Conservation (phyloP, 352 stramenopile genomes). For the Globisporangium cystogenes region DNA sequence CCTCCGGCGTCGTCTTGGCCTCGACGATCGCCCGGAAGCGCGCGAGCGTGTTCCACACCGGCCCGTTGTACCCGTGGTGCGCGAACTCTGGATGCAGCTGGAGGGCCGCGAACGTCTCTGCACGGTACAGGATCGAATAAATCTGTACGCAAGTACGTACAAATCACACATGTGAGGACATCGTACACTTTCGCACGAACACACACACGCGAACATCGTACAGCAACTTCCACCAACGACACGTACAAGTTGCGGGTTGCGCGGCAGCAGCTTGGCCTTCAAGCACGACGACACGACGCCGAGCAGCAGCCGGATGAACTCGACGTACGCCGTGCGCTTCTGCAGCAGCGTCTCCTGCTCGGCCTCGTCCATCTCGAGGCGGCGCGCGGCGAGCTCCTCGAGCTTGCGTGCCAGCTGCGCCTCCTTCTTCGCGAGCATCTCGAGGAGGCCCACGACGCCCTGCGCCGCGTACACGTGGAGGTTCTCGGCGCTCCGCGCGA, state of each 20-base stretch:
- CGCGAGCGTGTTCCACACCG: slow-evolving; percentile 57
- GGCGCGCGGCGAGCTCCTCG: slow-evolving; percentile 13
- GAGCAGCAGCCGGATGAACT: slow-evolving; percentile 70
- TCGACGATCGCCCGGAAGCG: slow-evolving; percentile 61
- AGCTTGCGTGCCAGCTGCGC: slow-evolving; percentile 47
- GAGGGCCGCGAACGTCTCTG: slow-evolving; percentile 48
- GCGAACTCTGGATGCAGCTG: slow-evolving; percentile 55
- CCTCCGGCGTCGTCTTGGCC: slow-evolving; percentile 44
- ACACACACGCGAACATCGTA: too few relatives aligned
- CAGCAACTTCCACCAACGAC: too few relatives aligned
- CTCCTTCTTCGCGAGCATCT: slow-evolving; percentile 77
- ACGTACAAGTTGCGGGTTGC: slow-evolving; percentile 73
- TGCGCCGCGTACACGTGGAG: slow-evolving; percentile 72
- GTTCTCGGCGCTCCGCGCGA: slow-evolving; percentile 64
- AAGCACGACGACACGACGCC: slow-evolving; percentile 61
- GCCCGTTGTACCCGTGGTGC: slow-evolving; percentile 51
- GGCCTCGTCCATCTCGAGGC: slow-evolving; percentile 13
- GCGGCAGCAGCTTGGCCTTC: slow-evolving; percentile 53
- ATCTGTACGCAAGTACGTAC: slow-evolving; percentile 26
- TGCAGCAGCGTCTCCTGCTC: slow-evolving; percentile 44
- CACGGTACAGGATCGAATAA: slow-evolving; percentile 77
- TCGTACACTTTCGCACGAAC: too few relatives aligned
- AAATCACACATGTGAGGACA: neutral
- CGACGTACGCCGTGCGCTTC: slow-evolving; percentile 61
- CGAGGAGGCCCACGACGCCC: slow-evolving; percentile 57